These are phyloP conservation scores for Diospyros lotus DNA, from an alignment of 148 eudicot species.

Conservation along the genomic window DNA sequence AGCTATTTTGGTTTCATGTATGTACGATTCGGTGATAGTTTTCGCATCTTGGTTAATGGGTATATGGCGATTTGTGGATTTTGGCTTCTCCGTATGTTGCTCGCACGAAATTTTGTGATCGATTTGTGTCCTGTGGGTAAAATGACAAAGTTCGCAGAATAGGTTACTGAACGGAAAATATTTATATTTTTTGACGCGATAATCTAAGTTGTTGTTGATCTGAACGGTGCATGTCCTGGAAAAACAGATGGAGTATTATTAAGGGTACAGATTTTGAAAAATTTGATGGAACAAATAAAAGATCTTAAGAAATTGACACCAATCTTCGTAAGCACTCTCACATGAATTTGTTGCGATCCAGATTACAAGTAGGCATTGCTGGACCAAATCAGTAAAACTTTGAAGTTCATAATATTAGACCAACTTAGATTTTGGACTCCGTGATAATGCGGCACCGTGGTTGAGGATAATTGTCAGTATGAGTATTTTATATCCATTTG, in stretches of 20 bases:
- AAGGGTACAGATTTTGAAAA: not conserved
- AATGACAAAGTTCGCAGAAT: not conserved
- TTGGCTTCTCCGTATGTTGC: not conserved
- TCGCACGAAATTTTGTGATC: not conserved
- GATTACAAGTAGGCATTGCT: not conserved
- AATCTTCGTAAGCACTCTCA: not conserved
- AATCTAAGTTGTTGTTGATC: not conserved
- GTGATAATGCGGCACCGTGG: not conserved
- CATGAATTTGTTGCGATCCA: not conserved
- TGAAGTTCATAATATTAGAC: not conserved
- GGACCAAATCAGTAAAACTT: not conserved
- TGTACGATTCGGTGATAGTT: not conserved
- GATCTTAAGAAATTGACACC: not conserved
- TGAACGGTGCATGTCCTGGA: not conserved
- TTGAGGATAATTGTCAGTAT: not conserved
- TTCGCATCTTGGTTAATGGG: not conserved
- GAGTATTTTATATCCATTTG: not conserved
- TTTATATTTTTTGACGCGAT: not conserved
- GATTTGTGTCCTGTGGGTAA: not conserved
- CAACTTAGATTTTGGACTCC: not conserved
- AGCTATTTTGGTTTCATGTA: not conserved
- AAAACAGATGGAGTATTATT: not conserved
- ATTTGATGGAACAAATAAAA: not conserved
- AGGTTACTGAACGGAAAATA: not conserved
- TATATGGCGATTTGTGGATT: no score